Evolutionary conservation across 2,329 filamentous ascomycete genomes (phyloP).

Genomic region (Nannizziopsis arthrosporioides): DNA sequence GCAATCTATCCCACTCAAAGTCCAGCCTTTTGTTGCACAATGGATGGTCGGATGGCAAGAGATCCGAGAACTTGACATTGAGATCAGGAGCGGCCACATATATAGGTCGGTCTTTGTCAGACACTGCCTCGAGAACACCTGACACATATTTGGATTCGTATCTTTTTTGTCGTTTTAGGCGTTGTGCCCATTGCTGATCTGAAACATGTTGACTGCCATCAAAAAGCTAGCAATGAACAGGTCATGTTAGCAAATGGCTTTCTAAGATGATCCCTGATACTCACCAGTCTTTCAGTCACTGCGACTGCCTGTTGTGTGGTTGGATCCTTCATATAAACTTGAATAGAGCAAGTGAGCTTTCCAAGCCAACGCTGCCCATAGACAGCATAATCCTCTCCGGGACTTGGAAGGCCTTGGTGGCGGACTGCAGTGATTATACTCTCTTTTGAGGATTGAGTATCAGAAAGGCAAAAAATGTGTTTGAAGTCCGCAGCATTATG

Average conservation of each 20-base stretch:
- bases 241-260: background rate
- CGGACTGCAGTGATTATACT: no score
- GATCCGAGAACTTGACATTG: background rate
- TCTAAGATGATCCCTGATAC: background rate
- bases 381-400: no score
- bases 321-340: slow-evolving; percentile 6
- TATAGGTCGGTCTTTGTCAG: background rate
- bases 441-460: no score
- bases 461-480: no score
- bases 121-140: background rate
- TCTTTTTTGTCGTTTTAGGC: background rate
- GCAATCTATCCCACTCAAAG: no score
- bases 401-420: no score
- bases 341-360: slow-evolving; percentile 1
- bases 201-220: background rate
- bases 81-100: background rate
- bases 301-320: background rate
- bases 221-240: background rate
- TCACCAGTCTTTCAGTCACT: slow-evolving; percentile 1
- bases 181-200: slow-evolving; percentile 1
- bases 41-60: no score
- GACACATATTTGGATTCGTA: background rate
- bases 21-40: no score
- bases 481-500: no score
- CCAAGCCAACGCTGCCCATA: slow-evolving; percentile 5